These are phyloP conservation scores for Vitis rupestris DNA, from an alignment of 164 flowering plant genomes.

Conservation along the genomic window DNA sequence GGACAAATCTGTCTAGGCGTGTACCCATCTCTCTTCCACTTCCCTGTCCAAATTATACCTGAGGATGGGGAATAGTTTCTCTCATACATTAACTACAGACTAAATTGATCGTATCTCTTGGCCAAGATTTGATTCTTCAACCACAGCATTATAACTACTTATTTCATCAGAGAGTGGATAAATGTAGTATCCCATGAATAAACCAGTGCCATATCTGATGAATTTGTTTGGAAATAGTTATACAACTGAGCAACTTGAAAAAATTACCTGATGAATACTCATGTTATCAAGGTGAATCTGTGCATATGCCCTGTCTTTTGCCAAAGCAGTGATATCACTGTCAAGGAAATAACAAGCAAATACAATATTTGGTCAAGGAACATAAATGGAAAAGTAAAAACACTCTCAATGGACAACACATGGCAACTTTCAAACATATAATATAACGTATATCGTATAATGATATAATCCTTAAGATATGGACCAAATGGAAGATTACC, in stretches of 20 bases:
- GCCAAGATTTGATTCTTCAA: no score
- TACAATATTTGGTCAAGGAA: slow-evolving; percentile 1
- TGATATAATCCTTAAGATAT: no score
- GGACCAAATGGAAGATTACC: slow-evolving; percentile 36
- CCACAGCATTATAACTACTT: no score
- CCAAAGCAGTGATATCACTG: slow-evolving; percentile 74
- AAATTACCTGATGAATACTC: slow-evolving; percentile 60
- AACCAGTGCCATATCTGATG: not conserved
- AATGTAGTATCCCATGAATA: no score
- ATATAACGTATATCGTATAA: no score
- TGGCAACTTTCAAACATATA: slow-evolving; percentile 12
- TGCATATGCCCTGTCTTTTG: slow-evolving; percentile 62
- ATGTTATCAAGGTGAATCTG: slow-evolving; percentile 59
- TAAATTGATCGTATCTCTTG: no score
- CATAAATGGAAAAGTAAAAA: not conserved
- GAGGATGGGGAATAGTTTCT: no score
- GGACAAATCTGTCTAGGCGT: no score
- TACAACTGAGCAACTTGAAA: not conserved
- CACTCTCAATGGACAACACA: not conserved
- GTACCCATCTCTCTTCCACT: no score
- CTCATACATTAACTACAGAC: no score
- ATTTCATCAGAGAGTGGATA: no score
- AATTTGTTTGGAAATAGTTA: not conserved
- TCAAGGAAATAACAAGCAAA: slow-evolving; percentile 16
- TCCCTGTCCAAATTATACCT: no score